Evolutionary conservation across 805 yeast genomes (phyloP).

Genomic region (Zygosaccharomyces pseudorouxii): DNA sequence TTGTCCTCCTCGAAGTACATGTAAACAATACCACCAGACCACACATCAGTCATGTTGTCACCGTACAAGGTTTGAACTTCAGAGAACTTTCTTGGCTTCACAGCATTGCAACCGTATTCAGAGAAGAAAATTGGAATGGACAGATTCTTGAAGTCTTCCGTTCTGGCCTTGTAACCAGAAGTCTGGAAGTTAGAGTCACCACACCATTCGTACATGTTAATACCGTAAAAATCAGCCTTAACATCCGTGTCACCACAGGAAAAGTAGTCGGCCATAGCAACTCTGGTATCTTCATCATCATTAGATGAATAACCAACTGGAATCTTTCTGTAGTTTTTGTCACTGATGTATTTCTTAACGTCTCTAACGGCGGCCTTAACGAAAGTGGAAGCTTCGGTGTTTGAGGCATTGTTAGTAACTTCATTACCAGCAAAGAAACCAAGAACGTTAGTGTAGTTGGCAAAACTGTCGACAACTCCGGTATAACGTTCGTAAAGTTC

Average conservation of each 20-base stretch:
- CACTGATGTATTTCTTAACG: conserved; percentile 60
- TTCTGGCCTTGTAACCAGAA: conserved; percentile 66
- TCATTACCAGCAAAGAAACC: conserved; percentile 89
- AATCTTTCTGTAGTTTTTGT: conserved; percentile 57
- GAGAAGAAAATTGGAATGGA: conserved; percentile 75
- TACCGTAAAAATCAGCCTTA: conserved; percentile 78
- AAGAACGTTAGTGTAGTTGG: conserved; percentile 63
- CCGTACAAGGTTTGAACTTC: conserved; percentile 66
- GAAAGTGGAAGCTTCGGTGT: conserved; percentile 72
- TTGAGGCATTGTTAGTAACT: conserved; percentile 61
- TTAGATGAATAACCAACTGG: conserved; percentile 83
- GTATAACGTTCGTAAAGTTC: conserved; percentile 65
- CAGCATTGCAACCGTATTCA: conserved; percentile 76
- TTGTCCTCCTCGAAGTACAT: conserved; percentile 77
- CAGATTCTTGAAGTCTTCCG: conserved; percentile 58
- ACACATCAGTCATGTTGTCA: conserved; percentile 68
- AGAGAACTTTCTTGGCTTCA: conserved; percentile 63
- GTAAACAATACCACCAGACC: conserved; percentile 90
- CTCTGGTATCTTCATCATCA: conserved; percentile 66
- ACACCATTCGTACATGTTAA: conserved; percentile 90
- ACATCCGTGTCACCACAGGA: conserved; percentile 64
- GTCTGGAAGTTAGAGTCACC: conserved; percentile 52
- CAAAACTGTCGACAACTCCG: conserved; percentile 62
- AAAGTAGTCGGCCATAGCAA: conserved; percentile 65
- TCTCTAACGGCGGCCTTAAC: conserved; percentile 84